Evolutionary conservation across 139 green algal species (phyloP).

Genomic region (Auxenochlorella protothecoides): DNA sequence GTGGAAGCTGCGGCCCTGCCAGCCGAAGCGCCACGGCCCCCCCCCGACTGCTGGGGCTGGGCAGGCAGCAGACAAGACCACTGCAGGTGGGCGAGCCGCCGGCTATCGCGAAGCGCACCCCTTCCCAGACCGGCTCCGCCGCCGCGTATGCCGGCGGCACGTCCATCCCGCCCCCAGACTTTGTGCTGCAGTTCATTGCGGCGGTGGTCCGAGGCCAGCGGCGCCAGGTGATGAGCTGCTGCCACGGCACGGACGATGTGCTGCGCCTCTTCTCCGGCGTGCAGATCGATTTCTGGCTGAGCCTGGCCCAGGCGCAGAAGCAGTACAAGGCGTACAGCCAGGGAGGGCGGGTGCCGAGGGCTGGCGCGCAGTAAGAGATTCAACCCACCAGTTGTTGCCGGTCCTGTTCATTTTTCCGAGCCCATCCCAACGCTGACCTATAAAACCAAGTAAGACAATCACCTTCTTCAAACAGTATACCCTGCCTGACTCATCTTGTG

Average conservation of each 20-base stretch:
- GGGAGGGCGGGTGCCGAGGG: conserved; percentile 6
- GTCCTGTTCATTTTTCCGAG: background rate
- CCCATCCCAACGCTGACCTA: background rate
- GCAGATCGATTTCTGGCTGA: conserved; percentile 25
- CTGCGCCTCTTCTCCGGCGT: conserved; percentile 51
- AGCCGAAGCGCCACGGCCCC: background rate
- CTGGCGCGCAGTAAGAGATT: background rate
- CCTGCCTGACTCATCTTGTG: background rate
- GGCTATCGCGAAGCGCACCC: background rate
- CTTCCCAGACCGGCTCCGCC: background rate
- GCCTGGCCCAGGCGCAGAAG: conserved; percentile 19
- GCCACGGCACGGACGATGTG: conserved; percentile 55
- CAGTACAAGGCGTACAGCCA: conserved; percentile 22
- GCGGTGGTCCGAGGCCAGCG: conserved; percentile 41
- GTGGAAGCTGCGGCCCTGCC: background rate
- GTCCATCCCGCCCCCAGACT: conserved; percentile 9
- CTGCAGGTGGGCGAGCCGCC: background rate
- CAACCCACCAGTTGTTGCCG: background rate
- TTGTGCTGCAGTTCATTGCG: conserved; percentile 59
- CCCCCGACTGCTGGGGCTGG: background rate
- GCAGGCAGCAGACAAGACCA: background rate
- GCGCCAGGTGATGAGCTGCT: conserved; percentile 37
- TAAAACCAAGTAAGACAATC: too few species aligned
- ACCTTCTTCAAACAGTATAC: too few species aligned
- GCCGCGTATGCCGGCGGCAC: background rate